phyloP scores from a whole-genome alignment of 768 basidiomycete genomes.

The Auricularia auricula-judae region DNA sequence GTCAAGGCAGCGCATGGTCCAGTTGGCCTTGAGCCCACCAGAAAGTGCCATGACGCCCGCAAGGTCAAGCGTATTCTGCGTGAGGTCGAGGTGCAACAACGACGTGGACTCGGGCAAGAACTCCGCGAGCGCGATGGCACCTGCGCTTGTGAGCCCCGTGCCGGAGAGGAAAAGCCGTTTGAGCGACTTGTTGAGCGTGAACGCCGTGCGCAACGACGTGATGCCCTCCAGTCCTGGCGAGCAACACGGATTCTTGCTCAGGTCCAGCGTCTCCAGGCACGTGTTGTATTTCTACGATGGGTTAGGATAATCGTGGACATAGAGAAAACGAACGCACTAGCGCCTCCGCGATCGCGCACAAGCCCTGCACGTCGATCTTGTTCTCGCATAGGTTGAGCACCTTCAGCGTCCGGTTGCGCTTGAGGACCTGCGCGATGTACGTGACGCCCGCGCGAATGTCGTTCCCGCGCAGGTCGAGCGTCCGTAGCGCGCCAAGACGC shows the following conservation, averaged over 20 bases:
- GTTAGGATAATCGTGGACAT: background rate
- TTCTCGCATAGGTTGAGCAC: conserved; percentile 92
- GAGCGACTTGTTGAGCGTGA: conserved; percentile 83
- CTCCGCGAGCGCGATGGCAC: conserved; percentile 91
- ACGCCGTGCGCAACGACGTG: conserved; percentile 73
- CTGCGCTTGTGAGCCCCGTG: conserved; percentile 66
- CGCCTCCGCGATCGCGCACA: conserved; percentile 78
- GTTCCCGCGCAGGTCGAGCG: conserved; percentile 85
- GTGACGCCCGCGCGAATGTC: conserved; percentile 78
- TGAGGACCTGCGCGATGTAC: conserved; percentile 90
- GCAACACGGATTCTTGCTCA: conserved; percentile 88
- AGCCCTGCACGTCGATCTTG: conserved; percentile 73
- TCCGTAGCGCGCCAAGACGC: conserved; percentile 72
- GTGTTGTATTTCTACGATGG: conserved; percentile 82
- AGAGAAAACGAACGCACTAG: conserved; percentile 41
- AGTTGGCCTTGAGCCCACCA: conserved; percentile 74
- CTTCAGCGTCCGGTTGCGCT: conserved; percentile 90
- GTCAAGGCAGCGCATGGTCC: conserved; percentile 84
- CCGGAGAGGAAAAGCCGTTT: conserved; percentile 87
- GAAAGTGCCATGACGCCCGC: conserved; percentile 91
- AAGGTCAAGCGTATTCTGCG: conserved; percentile 69
- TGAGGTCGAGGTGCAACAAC: conserved; percentile 85
- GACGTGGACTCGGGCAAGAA: conserved; percentile 86
- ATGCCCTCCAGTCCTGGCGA: conserved; percentile 38
- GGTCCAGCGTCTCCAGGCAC: conserved; percentile 83